phyloP scores from a whole-genome alignment of 768 basidiomycete species.

The Leccinum barrowsii region DNA sequence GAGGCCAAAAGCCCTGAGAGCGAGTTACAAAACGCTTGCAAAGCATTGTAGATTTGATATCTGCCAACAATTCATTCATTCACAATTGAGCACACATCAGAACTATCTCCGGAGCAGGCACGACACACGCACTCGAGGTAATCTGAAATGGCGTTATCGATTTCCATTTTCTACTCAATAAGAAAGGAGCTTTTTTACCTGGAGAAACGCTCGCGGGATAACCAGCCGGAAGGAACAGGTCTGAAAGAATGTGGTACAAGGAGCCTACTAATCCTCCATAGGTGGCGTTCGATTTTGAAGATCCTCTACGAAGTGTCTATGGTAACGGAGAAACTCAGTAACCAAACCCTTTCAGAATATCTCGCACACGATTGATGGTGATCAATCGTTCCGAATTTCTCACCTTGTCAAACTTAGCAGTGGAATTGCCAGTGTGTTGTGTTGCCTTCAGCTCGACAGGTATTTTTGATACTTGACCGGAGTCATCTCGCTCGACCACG shows the following conservation, averaged over 20 bases:
- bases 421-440: neutral
- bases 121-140: constrained; percentile 45
- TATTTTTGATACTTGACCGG: constrained; percentile 17
- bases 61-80: constrained; percentile 30
- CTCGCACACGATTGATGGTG: neutral
- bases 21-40: constrained; percentile 71
- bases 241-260: constrained; percentile 18
- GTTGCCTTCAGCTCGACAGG: constrained; percentile 7
- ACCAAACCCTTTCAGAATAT: neutral
- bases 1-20: constrained; percentile 61
- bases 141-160: constrained; percentile 33
- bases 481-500: constrained; percentile 22
- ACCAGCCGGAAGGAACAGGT: constrained; percentile 58
- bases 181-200: constrained; percentile 34
- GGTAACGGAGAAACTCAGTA: constrained; percentile 3
- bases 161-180: neutral
- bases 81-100: constrained; percentile 4
- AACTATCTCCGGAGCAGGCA: neutral
- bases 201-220: constrained; percentile 60
- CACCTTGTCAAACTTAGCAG: constrained; percentile 13
- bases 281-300: neutral
- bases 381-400: constrained; percentile 1
- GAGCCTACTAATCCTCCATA: neutral
- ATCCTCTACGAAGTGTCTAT: constrained; percentile 3
- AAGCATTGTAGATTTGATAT: constrained; percentile 62